Base-by-base conservation (phyloP, 805 yeast genomes). In the Saturnispora serradocipensis region DNA sequence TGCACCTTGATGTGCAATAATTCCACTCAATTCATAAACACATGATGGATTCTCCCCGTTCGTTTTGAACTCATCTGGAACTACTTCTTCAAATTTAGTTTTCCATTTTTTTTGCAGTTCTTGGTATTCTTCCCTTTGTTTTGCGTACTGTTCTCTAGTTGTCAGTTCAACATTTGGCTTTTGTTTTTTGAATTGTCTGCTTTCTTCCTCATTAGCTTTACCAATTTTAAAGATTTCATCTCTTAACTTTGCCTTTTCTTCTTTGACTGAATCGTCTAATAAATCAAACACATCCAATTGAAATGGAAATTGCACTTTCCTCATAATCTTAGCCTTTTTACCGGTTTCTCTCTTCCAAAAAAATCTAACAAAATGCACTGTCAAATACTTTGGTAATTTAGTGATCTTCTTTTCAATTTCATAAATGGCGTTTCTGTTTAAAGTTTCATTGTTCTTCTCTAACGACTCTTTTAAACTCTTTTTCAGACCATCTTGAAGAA, bases 271-370 rank as follows among this genome's bases (percentile, higher is more conserved):
- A n/a, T 81, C 89, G 53, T 89, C 89, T 59, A 93, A 75, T 71
- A 90, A 72, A 63, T 90, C 97, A 16, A 90, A 78, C 39, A 88
- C 74, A 66, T 93, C 99, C 53, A 91, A 72, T 67, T 87, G 93
- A 69, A 89, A 86, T 42, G 99, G 99, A 71, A 93, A 93, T 56
- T 84, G 86, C 25, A 93, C 99, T 70, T 85, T 88, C 66, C 99
- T 82, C 66, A 93, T 75, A 64, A 93, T 93, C 70, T 93, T 93
- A 18, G 96, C 86, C 72, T 93, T 93, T 69, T 85, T 86, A 57
- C 80, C 80, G 3, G 95, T 86, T 53, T 91, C 95, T 64, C 91
- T 80, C 65, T 91, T 87, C 99, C 99, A 93, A 68, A 82, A 93
- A 66, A 93, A 93, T 63, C 99, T 79, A 56, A 93, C 93, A 69